Evolutionary conservation across 2,329 filamentous ascomycete genomes (phyloP), one percentile per base, ranked within the genome.

Genomic region (Raffaelea deltoideospora): DNA sequence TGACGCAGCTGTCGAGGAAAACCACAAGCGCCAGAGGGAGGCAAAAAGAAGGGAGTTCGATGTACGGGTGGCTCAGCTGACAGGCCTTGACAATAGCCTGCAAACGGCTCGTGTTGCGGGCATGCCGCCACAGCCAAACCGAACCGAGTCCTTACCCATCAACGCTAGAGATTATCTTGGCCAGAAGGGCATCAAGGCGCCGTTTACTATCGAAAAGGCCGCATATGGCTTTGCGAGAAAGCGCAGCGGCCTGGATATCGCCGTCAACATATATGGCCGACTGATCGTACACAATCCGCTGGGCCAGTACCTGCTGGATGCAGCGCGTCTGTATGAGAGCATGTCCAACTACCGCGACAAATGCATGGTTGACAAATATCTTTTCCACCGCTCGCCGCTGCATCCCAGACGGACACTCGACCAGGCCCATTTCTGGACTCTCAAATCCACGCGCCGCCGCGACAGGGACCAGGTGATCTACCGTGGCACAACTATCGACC

Each of bases 381-480:
- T 63, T 1, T 45, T 53, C 13, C 14, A 37, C 1, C 42, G 58
- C 1, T 50, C 57, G 0, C 60, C 55, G 6, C 45, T 58, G 1
- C 63, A 68, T 39, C 56, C 60, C 0, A 53, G 64, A 1, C 47
- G 64, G 1, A 67, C 63, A 0, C 48, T 67, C 1, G 63, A 67
- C 32, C 63, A 67, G 40, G 57, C 56, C 0, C 65, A 63, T 39
- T 59, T 58, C 30, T 57, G 56, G 51, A 58, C 54, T 3, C 47
- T 61, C 3, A 48, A 53, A 1, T 54, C 58, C n/a, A 65, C 61
- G 0, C 42, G 50, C 4, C 41, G 45, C 1, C 47, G 62, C 4
- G 63, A 67, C 32, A 43, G 48, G 4, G 59, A 63, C 23, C 60
- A 64, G 31, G 60, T 63, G 1, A 52, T 63, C 2, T 63, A 60